Percentiles rank a stretch among this genome's conserved stretches.
These are phyloP conservation scores for Aspergillus melleus DNA, from an alignment of 2,329 filamentous ascomycete species.

Conservation along the genomic window DNA sequence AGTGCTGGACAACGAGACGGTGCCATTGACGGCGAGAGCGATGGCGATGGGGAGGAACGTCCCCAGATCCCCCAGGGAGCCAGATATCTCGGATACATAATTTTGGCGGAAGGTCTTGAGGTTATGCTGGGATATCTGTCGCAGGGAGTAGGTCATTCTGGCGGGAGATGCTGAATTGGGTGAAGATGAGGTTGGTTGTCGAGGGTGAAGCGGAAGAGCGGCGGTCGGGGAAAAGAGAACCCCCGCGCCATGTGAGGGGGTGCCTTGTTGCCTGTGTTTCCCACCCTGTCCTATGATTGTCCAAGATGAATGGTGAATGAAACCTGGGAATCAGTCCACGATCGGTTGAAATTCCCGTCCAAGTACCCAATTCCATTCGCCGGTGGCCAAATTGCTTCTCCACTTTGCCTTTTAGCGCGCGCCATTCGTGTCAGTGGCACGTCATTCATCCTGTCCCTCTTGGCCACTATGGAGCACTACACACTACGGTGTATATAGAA, in stretches of 20 bases:
- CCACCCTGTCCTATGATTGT: neutral
- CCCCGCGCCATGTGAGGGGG: neutral
- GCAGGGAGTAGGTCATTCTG: conserved; percentile 17
- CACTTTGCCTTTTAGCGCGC: too few relatives aligned
- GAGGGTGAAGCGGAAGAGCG: neutral
- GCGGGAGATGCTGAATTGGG: conserved; percentile 21
- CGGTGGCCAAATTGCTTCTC: too few relatives aligned
- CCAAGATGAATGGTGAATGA: too few relatives aligned
- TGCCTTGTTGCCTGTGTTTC: neutral
- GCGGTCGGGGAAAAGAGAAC: neutral
- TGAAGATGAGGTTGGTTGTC: neutral
- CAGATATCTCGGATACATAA: conserved; percentile 76
- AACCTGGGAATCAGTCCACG: too few relatives aligned
- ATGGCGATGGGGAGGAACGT: conserved; percentile 88
- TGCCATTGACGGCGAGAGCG: conserved; percentile 73
- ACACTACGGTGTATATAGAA: too few relatives aligned
- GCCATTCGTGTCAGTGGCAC: too few relatives aligned
- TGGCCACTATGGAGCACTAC: too few relatives aligned
- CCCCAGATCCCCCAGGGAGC: conserved; percentile 83
- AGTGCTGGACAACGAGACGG: conserved; percentile 79
- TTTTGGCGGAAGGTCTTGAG: conserved; percentile 55
- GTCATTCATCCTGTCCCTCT: too few relatives aligned
- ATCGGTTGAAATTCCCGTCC: too few relatives aligned
- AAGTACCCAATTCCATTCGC: too few relatives aligned
- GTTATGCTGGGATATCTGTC: conserved; percentile 49